These are phyloP conservation scores for Candida sp. DNA, from an alignment of 1,139 yeast species.

Conservation along the genomic window DNA sequence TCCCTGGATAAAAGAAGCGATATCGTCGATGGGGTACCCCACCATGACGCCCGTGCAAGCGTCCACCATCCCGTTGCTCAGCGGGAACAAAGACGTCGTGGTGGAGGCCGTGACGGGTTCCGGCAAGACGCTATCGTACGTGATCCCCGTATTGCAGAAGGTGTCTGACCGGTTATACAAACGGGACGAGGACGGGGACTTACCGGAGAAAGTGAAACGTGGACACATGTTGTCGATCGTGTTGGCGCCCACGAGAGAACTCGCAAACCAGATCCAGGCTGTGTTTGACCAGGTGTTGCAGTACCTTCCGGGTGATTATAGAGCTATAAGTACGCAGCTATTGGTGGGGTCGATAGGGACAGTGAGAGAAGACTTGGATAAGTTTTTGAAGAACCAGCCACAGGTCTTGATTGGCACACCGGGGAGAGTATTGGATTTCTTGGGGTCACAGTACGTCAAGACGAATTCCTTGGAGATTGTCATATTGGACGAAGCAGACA, in stretches of 20 bases:
- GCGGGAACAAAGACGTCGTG: conserved; percentile 93
- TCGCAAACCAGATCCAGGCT: conserved; percentile 79
- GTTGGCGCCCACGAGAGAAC: conserved; percentile 90
- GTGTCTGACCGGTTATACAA: conserved; percentile 38
- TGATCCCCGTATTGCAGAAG: conserved; percentile 80
- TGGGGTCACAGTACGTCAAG: conserved; percentile 51
- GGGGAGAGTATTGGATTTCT: conserved; percentile 82
- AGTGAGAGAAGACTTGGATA: conserved; percentile 75
- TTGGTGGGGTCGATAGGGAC: conserved; percentile 80
- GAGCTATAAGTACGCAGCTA: conserved; percentile 62
- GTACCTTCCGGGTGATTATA: conserved; percentile 56
- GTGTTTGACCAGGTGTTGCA: conserved; percentile 68
- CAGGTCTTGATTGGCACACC: conserved; percentile 92
- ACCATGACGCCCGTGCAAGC: conserved; percentile 99
- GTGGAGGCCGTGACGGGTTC: conserved; percentile 98
- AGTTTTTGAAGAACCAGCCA: conserved; percentile 57
- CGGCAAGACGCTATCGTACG: conserved; percentile 91
- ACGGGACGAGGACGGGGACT: conserved; percentile 22
- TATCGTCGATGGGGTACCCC: conserved; percentile 72
- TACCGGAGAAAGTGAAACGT: conserved; percentile 41
- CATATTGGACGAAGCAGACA: conserved; percentile 93
- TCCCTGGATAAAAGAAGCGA: conserved; percentile 63
- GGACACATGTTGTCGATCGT: conserved; percentile 78
- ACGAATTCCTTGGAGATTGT: conserved; percentile 70
- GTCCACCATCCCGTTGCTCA: conserved; percentile 85